These are phyloP conservation scores for Tolypocladium guangdongense DNA, from an alignment of 2,329 filamentous ascomycete genomes.

Conservation along the genomic window DNA sequence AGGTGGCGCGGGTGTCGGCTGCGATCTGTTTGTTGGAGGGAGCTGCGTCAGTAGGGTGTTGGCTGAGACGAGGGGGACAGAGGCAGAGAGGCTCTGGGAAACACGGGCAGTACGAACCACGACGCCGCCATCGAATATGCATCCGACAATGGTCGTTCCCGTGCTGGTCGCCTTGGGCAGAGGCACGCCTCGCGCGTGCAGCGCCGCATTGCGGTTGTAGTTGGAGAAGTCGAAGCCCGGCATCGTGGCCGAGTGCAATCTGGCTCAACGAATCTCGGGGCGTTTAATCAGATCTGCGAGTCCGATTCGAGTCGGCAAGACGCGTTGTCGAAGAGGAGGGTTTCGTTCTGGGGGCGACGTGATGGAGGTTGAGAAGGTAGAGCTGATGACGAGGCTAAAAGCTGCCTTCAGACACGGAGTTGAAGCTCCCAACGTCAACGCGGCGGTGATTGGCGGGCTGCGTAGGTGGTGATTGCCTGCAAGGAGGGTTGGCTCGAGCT, in stretches of 20 bases:
- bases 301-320: neutral
- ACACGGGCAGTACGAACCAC: constrained; percentile 52
- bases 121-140: constrained; percentile 90
- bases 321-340: neutral
- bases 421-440: constrained; percentile 11
- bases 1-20: constrained; percentile 94
- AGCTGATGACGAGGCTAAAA: constrained; percentile 45
- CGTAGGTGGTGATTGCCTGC: constrained; percentile 9
- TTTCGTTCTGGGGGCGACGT: neutral
- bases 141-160: constrained; percentile 97
- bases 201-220: constrained; percentile 96
- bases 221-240: constrained; percentile 99
- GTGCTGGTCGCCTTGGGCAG: constrained; percentile 97
- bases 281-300: constrained; percentile 2
- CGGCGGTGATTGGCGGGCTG: constrained; percentile 14
- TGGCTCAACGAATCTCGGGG: neutral
- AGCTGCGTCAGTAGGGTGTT: neutral
- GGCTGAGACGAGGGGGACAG: neutral
- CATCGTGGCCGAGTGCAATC: constrained; percentile 46
- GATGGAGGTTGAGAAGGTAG: constrained; percentile 9
- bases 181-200: constrained; percentile 88
- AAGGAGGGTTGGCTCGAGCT: constrained; percentile 4
- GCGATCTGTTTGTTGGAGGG: constrained; percentile 56
- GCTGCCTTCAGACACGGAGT: constrained; percentile 30
- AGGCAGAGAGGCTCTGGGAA: neutral